A percentile compares a stretch with the other conserved stretches of the same genome.
phyloP scores from a whole-genome alignment of 140 eudicot species.

The Ambrosia hybrid region DNA sequence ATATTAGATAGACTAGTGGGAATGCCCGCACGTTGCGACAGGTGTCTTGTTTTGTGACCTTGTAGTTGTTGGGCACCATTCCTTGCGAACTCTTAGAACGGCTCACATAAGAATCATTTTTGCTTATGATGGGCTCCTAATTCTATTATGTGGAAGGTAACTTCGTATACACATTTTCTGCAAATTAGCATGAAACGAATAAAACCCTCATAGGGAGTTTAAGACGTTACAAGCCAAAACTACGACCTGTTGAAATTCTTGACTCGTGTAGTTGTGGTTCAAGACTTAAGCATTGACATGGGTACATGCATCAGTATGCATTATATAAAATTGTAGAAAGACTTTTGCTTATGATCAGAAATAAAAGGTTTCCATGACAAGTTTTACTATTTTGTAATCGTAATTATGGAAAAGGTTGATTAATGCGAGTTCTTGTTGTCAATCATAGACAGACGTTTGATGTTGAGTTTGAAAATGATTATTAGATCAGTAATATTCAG shows the following conservation, averaged over 20 bases:
- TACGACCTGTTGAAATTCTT: not conserved
- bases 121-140: not conserved
- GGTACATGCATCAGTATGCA: too few relatives aligned
- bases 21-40: too few relatives aligned
- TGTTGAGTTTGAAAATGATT: too few relatives aligned
- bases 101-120: not conserved
- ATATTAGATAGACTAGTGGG: not conserved
- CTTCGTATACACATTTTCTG: conserved; percentile 10
- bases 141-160: conserved; percentile 9
- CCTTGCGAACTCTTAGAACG: too few relatives aligned
- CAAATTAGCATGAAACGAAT: not conserved
- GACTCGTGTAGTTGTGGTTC: conserved; percentile 3
- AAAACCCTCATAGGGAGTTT: not conserved
- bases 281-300: conserved; percentile 1
- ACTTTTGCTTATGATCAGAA: not conserved
- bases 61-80: too few relatives aligned
- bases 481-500: too few relatives aligned
- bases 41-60: too few relatives aligned
- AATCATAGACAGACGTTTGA: too few relatives aligned
- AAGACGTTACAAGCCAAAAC: not conserved
- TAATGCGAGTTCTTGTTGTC: too few relatives aligned
- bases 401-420: too few relatives aligned
- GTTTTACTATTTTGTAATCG: not conserved
- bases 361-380: not conserved
- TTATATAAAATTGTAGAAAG: not conserved